phyloP scores from a whole-genome alignment of 352 stramenopile genomes.

The Plasmopara muralis region DNA sequence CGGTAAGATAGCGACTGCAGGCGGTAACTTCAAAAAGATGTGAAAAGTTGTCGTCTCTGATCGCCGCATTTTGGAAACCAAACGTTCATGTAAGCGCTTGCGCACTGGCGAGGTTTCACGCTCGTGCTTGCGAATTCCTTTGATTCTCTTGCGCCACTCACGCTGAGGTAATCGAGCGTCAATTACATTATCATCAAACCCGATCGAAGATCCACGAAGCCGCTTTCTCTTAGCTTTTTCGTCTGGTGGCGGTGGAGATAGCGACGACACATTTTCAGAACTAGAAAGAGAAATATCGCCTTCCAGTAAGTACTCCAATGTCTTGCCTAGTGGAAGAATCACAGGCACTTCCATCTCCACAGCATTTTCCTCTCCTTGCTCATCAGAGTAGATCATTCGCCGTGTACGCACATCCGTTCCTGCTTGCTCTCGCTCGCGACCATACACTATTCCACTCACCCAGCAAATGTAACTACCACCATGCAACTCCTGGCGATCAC shows the following conservation, averaged over 20 bases:
- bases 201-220: conserved; percentile 13
- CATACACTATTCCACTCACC: conserved; percentile 59
- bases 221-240: conserved; percentile 43
- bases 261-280: conserved; percentile 36
- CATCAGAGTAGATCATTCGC: conserved; percentile 50
- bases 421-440: conserved; percentile 45
- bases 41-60: conserved; percentile 46
- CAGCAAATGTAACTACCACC: conserved; percentile 61
- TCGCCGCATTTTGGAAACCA: conserved; percentile 47
- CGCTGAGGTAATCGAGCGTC: conserved; percentile 23
- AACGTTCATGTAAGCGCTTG: conserved; percentile 45
- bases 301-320: conserved; percentile 57
- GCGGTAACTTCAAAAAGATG: conserved; percentile 58
- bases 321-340: conserved; percentile 53
- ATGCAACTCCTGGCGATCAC: conserved; percentile 45
- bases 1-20: conserved; percentile 53
- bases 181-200: conserved; percentile 11
- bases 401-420: conserved; percentile 59
- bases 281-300: conserved; percentile 18
- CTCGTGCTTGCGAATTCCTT: conserved; percentile 27
- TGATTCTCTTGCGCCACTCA: conserved; percentile 24
- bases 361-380: conserved; percentile 36
- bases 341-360: conserved; percentile 77
- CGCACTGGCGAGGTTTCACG: conserved; percentile 47
- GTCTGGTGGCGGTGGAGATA: conserved; percentile 53